phyloP scores from a whole-genome alignment of 805 yeast species.

The Candida tallmaniae region DNA sequence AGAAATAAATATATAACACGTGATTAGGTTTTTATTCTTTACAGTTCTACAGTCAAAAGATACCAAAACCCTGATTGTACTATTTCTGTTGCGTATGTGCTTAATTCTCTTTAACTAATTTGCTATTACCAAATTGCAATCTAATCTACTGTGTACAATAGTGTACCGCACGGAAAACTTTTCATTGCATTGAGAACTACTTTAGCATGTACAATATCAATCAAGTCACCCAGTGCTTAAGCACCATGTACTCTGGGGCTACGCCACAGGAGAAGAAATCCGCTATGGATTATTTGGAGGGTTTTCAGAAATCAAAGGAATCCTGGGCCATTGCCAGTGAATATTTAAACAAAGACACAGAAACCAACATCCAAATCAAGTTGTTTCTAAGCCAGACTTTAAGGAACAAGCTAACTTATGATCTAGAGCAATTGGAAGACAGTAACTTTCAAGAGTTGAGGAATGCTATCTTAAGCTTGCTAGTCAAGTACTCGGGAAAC shows the following conservation, averaged over 20 bases:
- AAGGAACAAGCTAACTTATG: conserved; percentile 79
- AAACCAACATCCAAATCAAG: conserved; percentile 49
- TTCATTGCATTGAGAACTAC: too few species aligned
- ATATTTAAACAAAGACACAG: conserved; percentile 38
- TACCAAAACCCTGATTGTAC: too few species aligned
- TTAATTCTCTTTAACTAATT: too few species aligned
- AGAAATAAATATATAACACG: too few species aligned
- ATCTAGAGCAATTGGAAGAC: conserved; percentile 69
- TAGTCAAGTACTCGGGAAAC: conserved; percentile 38
- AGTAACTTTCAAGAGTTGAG: conserved; percentile 59
- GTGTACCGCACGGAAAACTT: too few species aligned
- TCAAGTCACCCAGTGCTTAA: conserved; percentile 43
- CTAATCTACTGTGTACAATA: too few species aligned
- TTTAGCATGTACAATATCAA: conserved; percentile 5
- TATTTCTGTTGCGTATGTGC: too few species aligned
- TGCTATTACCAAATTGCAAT: too few species aligned
- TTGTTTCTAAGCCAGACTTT: conserved; percentile 91
- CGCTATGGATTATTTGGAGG: conserved; percentile 59
- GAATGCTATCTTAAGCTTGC: conserved; percentile 56
- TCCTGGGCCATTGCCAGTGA: conserved; percentile 76
- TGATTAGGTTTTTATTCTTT: too few species aligned
- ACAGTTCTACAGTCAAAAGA: too few species aligned
- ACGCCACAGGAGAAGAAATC: conserved; percentile 43
- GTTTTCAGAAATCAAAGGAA: conserved; percentile 74
- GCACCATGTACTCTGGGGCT: conserved; percentile 43